Evolutionary conservation across 2,329 filamentous ascomycete species (phyloP).

Genomic region (Tolypocladium amazonense): DNA sequence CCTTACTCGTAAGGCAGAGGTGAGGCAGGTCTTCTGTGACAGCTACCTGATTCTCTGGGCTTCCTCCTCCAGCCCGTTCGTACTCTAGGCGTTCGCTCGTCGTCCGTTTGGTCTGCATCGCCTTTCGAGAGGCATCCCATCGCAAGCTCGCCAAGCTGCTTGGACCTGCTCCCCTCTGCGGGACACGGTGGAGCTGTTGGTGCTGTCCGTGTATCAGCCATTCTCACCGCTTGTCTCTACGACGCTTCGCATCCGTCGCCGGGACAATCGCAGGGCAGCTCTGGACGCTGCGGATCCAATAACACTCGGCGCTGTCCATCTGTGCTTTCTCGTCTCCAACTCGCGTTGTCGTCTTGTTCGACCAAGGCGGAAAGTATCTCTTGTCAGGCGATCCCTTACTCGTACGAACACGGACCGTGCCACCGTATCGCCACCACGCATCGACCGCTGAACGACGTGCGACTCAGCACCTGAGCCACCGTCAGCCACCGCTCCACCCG

Average conservation of each 20-base stretch:
- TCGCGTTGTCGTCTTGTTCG: not conserved
- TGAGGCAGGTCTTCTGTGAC: not conserved
- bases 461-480: not conserved
- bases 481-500: not conserved
- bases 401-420: not conserved
- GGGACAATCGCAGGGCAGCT: not conserved
- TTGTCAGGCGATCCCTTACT: not conserved
- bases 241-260: not conserved
- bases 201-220: not conserved
- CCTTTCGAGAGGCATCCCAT: not conserved
- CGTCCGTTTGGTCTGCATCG: not conserved
- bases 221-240: not conserved
- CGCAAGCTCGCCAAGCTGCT: not conserved
- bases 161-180: not conserved
- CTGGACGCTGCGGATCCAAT: not conserved
- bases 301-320: not conserved
- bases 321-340: not conserved
- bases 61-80: not conserved
- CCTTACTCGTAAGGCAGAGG: not conserved
- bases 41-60: not conserved
- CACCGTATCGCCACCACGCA: not conserved
- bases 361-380: not conserved
- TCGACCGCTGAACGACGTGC: not conserved
- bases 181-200: not conserved
- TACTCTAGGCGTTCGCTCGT: not conserved